Base-by-base conservation (phyloP, 2,329 filamentous ascomycete species). In the Scytalidium sp. region DNA sequence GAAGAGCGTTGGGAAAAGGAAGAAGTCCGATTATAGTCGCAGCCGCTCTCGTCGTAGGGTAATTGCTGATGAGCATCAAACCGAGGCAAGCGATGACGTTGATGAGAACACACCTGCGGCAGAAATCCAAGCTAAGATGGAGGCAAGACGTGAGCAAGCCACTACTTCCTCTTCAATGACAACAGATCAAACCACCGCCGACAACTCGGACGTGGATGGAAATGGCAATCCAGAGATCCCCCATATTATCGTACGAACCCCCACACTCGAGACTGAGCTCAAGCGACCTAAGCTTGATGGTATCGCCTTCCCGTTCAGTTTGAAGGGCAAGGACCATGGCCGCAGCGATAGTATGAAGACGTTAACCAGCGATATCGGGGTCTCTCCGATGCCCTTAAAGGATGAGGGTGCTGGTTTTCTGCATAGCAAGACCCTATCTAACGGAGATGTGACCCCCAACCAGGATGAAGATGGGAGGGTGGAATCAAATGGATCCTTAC, bases 301-400 rank as follows among this genome's bases (percentile, higher is more conserved):
- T 1, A 80, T 90, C 21, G 86, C 88, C 0, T 78, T 89, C 57
- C 88, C 88, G 0, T 92, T 92, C 61, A 87, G 80, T 50, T 65
- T 92, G 13, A 78, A 78, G 46, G 79, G 78, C 56, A 78, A 86
- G 19, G 59, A 64, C 20, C 63, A 63, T 3, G 32, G 13, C 17
- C 13, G 32, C 11, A 87, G 82, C 17, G 84, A 84, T 1, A 90
- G 85, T 68, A 89, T 87, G 78, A 69, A 85, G 46, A 90, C 87
- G 0, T 67, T 90, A 19, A 66, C 67, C 22, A 74, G 70, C 52
- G 53, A 67, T 2, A 56, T 64, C 3, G 51, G 60, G 10, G 50
- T 62, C 11, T 54, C 51, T 3, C 61, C 62, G 17, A 8, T 36
- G 13, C 32, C 23, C 22, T 8, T 27, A 27, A 17, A 46, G 49